These are phyloP conservation scores for Setaria italica DNA, from an alignment of 202 grass and related monocot species.

Conservation along the genomic window DNA sequence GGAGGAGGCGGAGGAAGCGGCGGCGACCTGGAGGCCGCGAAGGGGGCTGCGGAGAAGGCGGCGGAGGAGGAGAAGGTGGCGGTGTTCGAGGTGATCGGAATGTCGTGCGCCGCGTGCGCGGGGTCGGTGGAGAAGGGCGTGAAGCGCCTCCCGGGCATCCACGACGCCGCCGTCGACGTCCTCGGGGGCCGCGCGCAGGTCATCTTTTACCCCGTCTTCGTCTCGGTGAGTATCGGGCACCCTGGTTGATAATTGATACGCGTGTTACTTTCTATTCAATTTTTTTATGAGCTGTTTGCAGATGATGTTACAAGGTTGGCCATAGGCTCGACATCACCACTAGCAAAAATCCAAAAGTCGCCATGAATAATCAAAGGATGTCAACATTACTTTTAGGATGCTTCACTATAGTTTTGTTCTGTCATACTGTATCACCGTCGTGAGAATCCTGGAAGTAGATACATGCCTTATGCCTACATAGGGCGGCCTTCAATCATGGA, in stretches of 20 bases:
- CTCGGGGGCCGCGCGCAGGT: conserved; percentile 80
- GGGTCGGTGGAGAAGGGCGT: conserved; percentile 95
- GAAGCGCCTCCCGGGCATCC: conserved; percentile 86
- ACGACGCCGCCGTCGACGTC: conserved; percentile 87
- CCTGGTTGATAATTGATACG: not conserved
- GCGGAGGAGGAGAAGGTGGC: conserved; percentile 53
- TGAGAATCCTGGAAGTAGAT: not conserved
- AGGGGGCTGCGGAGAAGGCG: not conserved
- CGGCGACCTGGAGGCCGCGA: conserved; percentile 55
- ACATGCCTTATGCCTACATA: not conserved
- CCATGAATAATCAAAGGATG: not conserved
- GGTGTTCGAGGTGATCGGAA: conserved; percentile 72
- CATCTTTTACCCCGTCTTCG: conserved; percentile 79
- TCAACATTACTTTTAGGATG: not conserved
- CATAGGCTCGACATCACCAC: not conserved
- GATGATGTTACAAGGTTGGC: not conserved
- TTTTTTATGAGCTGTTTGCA: not conserved
- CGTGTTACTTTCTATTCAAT: not conserved
- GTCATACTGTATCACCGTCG: not conserved
- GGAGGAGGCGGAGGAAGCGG: conserved; percentile 18
- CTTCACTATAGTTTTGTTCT: not conserved
- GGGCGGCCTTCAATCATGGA: not conserved
- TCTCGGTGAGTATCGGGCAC: conserved; percentile 60
- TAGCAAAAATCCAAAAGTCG: not conserved
- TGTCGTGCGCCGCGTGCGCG: conserved; percentile 86